These are phyloP conservation scores for Combretum micranthum DNA, from an alignment of 345 rosid genomes.

Conservation along the genomic window DNA sequence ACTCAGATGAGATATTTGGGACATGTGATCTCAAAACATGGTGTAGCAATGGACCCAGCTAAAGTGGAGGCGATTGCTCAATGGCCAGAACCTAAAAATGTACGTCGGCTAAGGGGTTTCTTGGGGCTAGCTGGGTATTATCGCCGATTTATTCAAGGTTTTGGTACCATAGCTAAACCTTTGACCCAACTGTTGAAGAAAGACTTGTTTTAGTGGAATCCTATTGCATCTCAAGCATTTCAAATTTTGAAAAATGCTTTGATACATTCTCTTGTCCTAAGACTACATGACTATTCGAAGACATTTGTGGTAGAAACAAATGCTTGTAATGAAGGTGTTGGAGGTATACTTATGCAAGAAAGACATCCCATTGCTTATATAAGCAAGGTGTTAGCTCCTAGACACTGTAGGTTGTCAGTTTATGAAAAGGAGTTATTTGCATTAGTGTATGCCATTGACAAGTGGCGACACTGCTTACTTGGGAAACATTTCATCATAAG, in stretches of 20 bases:
- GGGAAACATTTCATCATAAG: too few species aligned
- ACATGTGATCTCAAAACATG: too few species aligned
- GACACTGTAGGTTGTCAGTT: neutral
- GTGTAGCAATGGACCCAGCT: too few species aligned
- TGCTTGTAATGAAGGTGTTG: too few species aligned
- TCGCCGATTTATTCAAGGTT: neutral
- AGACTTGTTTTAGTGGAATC: too few species aligned
- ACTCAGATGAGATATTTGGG: too few species aligned
- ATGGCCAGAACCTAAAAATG: neutral
- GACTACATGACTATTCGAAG: neutral
- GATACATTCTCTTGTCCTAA: neutral
- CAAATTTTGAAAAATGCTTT: neutral
- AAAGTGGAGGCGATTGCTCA: neutral
- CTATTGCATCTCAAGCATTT: neutral
- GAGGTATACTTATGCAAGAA: neutral
- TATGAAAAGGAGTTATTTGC: neutral
- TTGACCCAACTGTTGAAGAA: too few species aligned
- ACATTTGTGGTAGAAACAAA: neutral
- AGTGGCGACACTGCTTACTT: too few species aligned
- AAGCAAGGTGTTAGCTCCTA: neutral
- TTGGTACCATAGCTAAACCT: too few species aligned
- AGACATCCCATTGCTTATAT: neutral
- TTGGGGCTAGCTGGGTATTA: too few species aligned
- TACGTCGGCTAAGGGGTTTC: too few species aligned
- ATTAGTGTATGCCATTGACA: too few species aligned